Evolutionary conservation across 2,329 filamentous ascomycete species (phyloP), one percentile per base, ranked within the genome.

Genomic region (Aspergillus clavatus): DNA sequence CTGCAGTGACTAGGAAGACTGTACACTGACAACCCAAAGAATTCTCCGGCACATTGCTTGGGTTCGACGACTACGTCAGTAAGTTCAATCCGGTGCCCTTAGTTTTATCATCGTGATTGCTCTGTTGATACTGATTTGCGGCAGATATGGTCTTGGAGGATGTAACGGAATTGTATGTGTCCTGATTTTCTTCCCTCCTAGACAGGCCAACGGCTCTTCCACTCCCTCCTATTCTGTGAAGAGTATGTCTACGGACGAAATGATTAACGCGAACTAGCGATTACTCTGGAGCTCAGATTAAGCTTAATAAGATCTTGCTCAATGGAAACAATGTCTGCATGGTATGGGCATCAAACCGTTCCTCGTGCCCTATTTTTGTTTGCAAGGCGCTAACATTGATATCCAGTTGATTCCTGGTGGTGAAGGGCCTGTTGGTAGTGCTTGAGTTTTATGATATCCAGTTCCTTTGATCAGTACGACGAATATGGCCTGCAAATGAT

Each of bases 281-380:
- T 72, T 95, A 95, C 72, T 84, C 84, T 4, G 91, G 91, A 50
- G 82, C 86, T 59, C 85, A 91, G 69, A 87, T 83, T 37, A 95
- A 95, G 69, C 80, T 98, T 31, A 80, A 89, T 41, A 97, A 97
- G 77, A 95, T 98, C 50, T 73, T 98, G 33, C 75, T 98, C 29
- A 98, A 98, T 62, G 93, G 93, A 46, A 98, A 98, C 74, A 97
- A 97, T 63, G 89, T 98, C 54, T 97, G 91, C 86, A 98, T 98
- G 93, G 93, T 95, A 79, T 45, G 77, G 42, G 27, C 10, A 24
- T 19, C 12, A 33, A 26, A 23, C 27, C 31, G 4, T 12, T 6
- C 31, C 27, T 16, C 18, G 24, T 14, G 18, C 21, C 19, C 28
- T 29, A 31, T 12, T 41, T 27, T 23, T 8, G 4, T 12, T 35